Conservation (phyloP, 768 basidiomycete species). For the Agaricus blazei region DNA sequence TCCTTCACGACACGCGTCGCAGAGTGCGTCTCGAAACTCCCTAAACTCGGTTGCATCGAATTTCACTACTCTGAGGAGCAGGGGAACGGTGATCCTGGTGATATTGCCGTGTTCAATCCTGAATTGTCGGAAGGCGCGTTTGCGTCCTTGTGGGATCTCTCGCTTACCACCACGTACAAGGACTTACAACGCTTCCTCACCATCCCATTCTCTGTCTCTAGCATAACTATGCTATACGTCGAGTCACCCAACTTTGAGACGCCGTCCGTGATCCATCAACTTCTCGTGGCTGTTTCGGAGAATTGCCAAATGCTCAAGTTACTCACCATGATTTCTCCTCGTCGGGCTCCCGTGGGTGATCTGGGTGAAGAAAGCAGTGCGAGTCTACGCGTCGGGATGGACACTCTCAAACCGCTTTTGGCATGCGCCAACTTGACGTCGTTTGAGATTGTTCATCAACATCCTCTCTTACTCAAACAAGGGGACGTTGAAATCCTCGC, state of each 20-base stretch:
- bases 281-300: slow-evolving; percentile 5
- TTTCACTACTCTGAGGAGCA: slow-evolving; percentile 9
- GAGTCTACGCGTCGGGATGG: slow-evolving; percentile 12
- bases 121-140: slow-evolving; percentile 7
- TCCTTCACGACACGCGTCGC: slow-evolving; percentile 3
- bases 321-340: slow-evolving; percentile 1
- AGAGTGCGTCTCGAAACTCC: slow-evolving; percentile 2
- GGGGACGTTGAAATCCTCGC: slow-evolving; percentile 39
- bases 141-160: slow-evolving; percentile 7
- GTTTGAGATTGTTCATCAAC: slow-evolving; percentile 27
- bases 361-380: background rate
- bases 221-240: slow-evolving; percentile 4
- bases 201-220: slow-evolving; percentile 4
- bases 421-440: slow-evolving; percentile 22
- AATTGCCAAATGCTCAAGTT: slow-evolving; percentile 8
- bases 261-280: background rate
- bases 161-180: background rate
- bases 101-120: background rate
- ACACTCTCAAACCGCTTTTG: slow-evolving; percentile 22
- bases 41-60: slow-evolving; percentile 10
- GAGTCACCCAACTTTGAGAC: background rate
- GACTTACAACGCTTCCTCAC: slow-evolving; percentile 7
- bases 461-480: slow-evolving; percentile 26
- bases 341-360: background rate
- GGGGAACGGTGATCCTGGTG: slow-evolving; percentile 1